These are phyloP conservation scores for Phytopythium montanum DNA, from an alignment of 352 stramenopile species.

Conservation along the genomic window DNA sequence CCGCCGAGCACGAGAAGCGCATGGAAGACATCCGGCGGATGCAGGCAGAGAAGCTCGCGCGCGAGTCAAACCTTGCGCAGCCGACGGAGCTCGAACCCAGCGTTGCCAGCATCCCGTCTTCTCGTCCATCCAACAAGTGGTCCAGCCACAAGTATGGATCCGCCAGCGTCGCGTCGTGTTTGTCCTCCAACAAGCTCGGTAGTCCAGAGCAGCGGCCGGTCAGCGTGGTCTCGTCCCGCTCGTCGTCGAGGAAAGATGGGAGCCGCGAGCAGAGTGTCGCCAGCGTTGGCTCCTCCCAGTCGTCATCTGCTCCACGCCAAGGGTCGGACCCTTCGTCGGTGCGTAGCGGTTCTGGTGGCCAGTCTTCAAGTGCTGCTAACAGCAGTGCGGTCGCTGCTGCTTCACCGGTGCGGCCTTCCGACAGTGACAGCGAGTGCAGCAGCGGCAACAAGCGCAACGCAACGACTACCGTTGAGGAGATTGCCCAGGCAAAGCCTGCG, in stretches of 20 bases:
- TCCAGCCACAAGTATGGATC: background rate
- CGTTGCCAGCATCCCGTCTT: background rate
- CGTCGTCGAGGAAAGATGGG: background rate
- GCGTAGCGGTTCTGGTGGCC: background rate
- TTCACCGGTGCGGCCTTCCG: background rate
- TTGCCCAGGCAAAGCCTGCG: background rate
- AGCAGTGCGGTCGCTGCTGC: background rate
- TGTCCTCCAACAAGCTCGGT: background rate
- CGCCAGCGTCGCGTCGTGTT: background rate
- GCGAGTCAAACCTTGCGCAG: background rate
- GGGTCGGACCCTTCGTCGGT: background rate
- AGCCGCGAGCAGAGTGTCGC: background rate
- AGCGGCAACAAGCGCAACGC: background rate
- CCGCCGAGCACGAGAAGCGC: constrained; percentile 41
- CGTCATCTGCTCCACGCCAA: background rate
- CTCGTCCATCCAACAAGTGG: constrained; percentile 5
- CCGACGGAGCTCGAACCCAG: background rate
- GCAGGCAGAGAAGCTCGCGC: constrained; percentile 10
- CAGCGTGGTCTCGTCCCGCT: background rate
- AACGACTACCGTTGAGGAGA: background rate
- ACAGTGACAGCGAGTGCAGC: background rate
- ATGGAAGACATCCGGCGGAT: constrained; percentile 40
- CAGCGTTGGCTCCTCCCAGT: background rate
- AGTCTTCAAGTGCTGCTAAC: background rate
- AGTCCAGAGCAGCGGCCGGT: constrained; percentile 3